phyloP scores from a whole-genome alignment of 768 basidiomycete species.

The Suillus cothurnatus region DNA sequence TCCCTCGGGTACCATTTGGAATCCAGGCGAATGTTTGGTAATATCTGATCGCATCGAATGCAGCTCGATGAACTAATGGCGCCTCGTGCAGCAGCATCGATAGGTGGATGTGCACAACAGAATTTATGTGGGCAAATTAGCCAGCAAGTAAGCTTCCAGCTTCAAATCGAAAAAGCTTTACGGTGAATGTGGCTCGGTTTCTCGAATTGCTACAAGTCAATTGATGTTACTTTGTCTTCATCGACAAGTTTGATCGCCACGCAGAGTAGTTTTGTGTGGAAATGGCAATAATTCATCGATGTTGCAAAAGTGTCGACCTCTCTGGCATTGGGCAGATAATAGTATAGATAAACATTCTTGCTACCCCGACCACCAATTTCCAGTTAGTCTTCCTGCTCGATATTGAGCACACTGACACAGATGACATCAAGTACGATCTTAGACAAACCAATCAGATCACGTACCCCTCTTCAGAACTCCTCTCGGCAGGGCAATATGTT shows the following conservation, averaged over 20 bases:
- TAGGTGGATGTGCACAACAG: background rate
- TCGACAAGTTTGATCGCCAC: background rate
- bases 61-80: background rate
- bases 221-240: background rate
- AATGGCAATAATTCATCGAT: background rate
- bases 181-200: background rate
- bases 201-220: background rate
- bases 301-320: background rate
- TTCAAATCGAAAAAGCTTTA: background rate
- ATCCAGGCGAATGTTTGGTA: background rate
- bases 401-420: background rate
- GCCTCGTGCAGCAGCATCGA: background rate
- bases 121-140: background rate
- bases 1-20: background rate
- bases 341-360: background rate
- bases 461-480: slow-evolving; percentile 85
- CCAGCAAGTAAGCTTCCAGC: too few relatives aligned
- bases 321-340: background rate
- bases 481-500: slow-evolving; percentile 84
- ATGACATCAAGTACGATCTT: background rate
- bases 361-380: background rate
- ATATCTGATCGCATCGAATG: background rate
- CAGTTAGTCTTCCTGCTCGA: slow-evolving; percentile 6
- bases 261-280: background rate
- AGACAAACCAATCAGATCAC: slow-evolving; percentile 17